Conservation (phyloP, 495 filamentous ascomycete genomes). For the Xylaria intraflava region DNA sequence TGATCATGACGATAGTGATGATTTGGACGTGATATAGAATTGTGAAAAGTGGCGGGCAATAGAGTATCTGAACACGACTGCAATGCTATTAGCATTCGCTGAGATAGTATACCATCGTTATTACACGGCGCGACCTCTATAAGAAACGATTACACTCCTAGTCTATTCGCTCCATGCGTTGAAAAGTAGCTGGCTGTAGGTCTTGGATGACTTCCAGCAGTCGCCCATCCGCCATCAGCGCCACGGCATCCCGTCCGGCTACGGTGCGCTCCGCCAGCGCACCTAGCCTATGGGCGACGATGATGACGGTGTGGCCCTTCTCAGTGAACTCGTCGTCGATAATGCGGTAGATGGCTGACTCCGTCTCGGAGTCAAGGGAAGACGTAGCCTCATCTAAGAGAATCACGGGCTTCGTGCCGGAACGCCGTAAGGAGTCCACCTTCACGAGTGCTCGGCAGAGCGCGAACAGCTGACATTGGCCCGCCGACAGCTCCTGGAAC, state of each 20-base stretch:
- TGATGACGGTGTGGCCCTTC: constrained; percentile 49
- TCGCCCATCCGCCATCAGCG: neutral
- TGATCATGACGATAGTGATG: no score
- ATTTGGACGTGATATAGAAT: no score
- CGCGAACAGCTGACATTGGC: constrained; percentile 13
- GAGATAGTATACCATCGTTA: no score
- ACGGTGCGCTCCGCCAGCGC: neutral
- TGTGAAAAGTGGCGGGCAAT: no score
- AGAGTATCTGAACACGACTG: no score
- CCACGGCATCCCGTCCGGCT: neutral
- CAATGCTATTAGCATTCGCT: no score
- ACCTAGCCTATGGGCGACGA: constrained; percentile 57
- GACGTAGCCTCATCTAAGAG: constrained; percentile 69
- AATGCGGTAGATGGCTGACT: constrained; percentile 66
- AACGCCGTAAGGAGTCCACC: constrained; percentile 57
- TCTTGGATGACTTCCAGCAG: neutral
- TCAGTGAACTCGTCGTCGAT: constrained; percentile 49
- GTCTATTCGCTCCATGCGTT: no score
- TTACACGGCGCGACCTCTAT: no score
- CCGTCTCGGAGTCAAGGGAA: constrained; percentile 71
- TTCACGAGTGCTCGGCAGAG: constrained; percentile 9
- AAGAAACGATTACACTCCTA: no score
- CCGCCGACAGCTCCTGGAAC: neutral
- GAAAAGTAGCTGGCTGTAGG: neutral
- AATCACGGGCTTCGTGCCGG: neutral